Evolutionary conservation across 495 filamentous ascomycete species (phyloP).

Genomic region (Immersiella caudata): DNA sequence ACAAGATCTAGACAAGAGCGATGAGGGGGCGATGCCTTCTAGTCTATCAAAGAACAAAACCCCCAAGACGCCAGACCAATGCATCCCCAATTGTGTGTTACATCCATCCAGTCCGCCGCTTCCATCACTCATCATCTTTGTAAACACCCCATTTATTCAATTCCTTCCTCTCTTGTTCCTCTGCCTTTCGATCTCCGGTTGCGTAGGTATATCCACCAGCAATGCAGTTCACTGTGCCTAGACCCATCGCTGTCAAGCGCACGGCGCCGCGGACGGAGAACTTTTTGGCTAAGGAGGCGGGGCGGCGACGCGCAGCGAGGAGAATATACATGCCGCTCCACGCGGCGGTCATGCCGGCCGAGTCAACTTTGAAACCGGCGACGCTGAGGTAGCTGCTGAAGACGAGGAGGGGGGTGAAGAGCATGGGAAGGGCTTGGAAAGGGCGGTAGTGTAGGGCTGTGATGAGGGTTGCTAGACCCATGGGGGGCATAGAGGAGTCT

Average conservation of each 20-base stretch:
- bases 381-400: slow-evolving; percentile 86
- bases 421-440: slow-evolving; percentile 71
- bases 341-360: slow-evolving; percentile 80
- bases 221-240: slow-evolving; percentile 70
- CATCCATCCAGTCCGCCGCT: not conserved
- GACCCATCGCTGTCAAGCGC: slow-evolving; percentile 69
- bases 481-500: slow-evolving; percentile 82
- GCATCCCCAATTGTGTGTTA: not conserved
- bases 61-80: not conserved
- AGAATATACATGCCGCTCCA: slow-evolving; percentile 86
- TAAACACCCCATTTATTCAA: slow-evolving; percentile 52
- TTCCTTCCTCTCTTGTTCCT: slow-evolving; percentile 45
- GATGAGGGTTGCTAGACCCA: slow-evolving; percentile 76
- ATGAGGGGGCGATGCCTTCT: not conserved
- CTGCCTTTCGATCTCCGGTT: slow-evolving; percentile 58
- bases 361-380: slow-evolving; percentile 75
- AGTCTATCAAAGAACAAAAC: not conserved
- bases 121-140: slow-evolving; percentile 20
- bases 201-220: slow-evolving; percentile 73
- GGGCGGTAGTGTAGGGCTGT: slow-evolving; percentile 76
- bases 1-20: not conserved
- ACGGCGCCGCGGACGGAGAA: slow-evolving; percentile 71
- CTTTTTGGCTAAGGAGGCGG: slow-evolving; percentile 57
- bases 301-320: slow-evolving; percentile 68
- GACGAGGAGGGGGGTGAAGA: slow-evolving; percentile 82